These are phyloP conservation scores for Eutrema heterophyllum DNA, from an alignment of 345 rosid species.

Conservation along the genomic window DNA sequence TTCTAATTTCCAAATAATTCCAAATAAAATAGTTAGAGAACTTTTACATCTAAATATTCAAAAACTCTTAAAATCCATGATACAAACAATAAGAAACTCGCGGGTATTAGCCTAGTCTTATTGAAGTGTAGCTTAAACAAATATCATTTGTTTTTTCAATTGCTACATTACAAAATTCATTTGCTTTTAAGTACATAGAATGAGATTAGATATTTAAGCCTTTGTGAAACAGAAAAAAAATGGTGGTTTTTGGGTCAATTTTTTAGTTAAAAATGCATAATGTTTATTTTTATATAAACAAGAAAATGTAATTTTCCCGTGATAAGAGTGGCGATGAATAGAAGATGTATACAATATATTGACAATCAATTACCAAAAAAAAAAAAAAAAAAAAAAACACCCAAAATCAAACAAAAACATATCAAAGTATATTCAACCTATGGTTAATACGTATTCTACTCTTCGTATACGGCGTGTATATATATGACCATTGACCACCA, in stretches of 20 bases:
- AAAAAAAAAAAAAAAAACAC: background rate
- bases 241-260: no score
- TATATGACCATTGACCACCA: background rate
- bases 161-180: background rate
- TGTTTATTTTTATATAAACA: background rate
- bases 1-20: no score
- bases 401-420: slow-evolving; percentile 14
- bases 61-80: no score
- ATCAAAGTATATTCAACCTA: background rate
- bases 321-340: background rate
- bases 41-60: no score
- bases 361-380: background rate
- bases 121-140: background rate
- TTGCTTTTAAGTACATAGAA: background rate
- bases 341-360: background rate
- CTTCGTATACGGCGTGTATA: slow-evolving; percentile 8
- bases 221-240: no score
- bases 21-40: no score
- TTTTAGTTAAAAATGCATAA: no score
- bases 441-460: slow-evolving; percentile 18
- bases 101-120: no score
- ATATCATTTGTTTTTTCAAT: background rate
- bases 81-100: no score
- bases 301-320: background rate
- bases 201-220: no score